phyloP scores from a whole-genome alignment of 2,329 filamentous ascomycete genomes.

The Ilyonectria sp. region DNA sequence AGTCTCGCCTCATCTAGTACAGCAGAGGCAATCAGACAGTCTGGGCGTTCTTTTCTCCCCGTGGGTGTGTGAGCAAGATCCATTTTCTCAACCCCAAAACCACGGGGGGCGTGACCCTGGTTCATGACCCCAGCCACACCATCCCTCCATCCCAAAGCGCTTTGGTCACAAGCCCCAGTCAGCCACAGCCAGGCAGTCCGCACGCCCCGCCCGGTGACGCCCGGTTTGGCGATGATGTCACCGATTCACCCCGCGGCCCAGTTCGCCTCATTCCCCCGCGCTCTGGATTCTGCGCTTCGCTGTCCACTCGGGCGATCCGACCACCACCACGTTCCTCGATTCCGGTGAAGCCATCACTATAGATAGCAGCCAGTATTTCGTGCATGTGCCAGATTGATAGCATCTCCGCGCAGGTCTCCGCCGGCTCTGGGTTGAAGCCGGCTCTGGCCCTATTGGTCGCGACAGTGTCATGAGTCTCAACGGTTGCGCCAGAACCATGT shows the following conservation, averaged over 20 bases:
- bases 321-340: conserved; percentile 12
- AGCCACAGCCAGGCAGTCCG: conserved; percentile 17
- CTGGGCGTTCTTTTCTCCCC: neutral
- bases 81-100: neutral
- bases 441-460: neutral
- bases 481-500: neutral
- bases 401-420: neutral
- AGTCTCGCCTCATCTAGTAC: neutral
- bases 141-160: conserved; percentile 4
- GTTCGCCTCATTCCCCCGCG: conserved; percentile 7
- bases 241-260: conserved; percentile 14
- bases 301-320: conserved; percentile 9
- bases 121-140: conserved; percentile 24
- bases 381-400: neutral
- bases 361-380: neutral
- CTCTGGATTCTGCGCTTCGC: conserved; percentile 2
- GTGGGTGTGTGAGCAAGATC: conserved; percentile 2
- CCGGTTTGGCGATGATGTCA: conserved; percentile 21
- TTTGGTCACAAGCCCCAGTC: conserved; percentile 28
- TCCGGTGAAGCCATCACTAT: neutral
- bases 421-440: neutral
- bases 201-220: conserved; percentile 22
- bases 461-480: neutral
- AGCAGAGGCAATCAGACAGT: neutral
- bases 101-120: conserved; percentile 5